These are phyloP conservation scores for Clavispora phyllophila DNA, from an alignment of 805 yeast species.

Conservation along the genomic window DNA sequence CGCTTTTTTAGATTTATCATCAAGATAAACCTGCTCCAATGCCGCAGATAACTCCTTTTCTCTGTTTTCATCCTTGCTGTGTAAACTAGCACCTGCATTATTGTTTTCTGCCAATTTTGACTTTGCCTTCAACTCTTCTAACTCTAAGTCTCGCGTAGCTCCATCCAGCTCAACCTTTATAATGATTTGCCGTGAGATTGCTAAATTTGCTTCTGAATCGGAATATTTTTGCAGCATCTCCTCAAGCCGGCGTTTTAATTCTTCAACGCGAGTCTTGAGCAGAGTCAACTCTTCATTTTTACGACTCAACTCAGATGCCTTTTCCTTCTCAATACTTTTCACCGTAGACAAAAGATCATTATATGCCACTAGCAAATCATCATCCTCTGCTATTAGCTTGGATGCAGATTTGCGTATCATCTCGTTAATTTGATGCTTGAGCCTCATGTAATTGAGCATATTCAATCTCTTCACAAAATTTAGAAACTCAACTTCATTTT, in stretches of 20 bases:
- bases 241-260: neutral
- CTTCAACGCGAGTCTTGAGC: neutral
- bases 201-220: neutral
- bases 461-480: slow-evolving; percentile 46
- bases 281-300: neutral
- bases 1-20: neutral
- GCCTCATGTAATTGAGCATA: slow-evolving; percentile 9
- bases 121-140: neutral
- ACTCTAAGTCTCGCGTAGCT: neutral
- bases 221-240: neutral
- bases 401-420: neutral
- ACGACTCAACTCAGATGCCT: slow-evolving; percentile 1
- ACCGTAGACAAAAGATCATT: slow-evolving; percentile 3
- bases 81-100: neutral
- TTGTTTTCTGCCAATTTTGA: neutral
- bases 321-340: slow-evolving; percentile 9
- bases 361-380: neutral
- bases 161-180: neutral
- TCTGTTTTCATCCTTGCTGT: too few species aligned
- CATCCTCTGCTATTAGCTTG: neutral
- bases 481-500: slow-evolving; percentile 59
- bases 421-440: slow-evolving; percentile 4
- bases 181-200: neutral
- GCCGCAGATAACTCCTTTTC: neutral
- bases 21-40: neutral